Evolutionary conservation across 2,329 filamentous ascomycete genomes (phyloP), one percentile per base, ranked within the genome.

Genomic region (Camillea tinctor): DNA sequence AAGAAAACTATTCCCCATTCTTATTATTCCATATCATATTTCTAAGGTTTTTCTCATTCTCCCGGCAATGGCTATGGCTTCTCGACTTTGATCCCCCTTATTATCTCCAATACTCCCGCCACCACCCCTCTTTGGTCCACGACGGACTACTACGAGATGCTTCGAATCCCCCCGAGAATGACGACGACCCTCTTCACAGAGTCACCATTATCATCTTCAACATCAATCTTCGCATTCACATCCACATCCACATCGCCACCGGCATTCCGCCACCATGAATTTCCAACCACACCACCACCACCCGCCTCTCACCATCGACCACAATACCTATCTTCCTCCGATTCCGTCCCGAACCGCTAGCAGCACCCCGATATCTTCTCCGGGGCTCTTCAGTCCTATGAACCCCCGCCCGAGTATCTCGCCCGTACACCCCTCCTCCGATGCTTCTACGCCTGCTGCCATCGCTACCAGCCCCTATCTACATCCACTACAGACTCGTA

Each of bases 401-500:
- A 76, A 74, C 59, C 70, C 75, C 13, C 79, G 81, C 59, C 74
- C 78, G 48, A 75, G 75, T 69, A 71, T 74, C 55, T 71, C 75
- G 36, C 71, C 74, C n/a, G 64, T 68, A 23, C 76, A 79, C 26
- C 78, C 81, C 24, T 69, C 79, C 24, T 84, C 83, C 61, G 85
- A 87, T 70, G 80, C 78, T 61, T 80, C 81, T 23, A 83, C 84
- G 4, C 83, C 84, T 44, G 79, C 77, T 49, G 78, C 76, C 23
- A 70, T 75, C 52, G 69, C 78, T 49, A 79, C 80, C 59, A 88
- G 84, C 68, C 87, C 88, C 1, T 88, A 84, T 69, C 75, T 91
- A 58, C 89, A 92, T 69, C 88, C 89, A 36, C 76, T 90, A 58
- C 89, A 92, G 73, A 84, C 85, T 61, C 88, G 90, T 73, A 87